Conservation (phyloP, 331 rosid species). For the Phaseolus coccineus region DNA sequence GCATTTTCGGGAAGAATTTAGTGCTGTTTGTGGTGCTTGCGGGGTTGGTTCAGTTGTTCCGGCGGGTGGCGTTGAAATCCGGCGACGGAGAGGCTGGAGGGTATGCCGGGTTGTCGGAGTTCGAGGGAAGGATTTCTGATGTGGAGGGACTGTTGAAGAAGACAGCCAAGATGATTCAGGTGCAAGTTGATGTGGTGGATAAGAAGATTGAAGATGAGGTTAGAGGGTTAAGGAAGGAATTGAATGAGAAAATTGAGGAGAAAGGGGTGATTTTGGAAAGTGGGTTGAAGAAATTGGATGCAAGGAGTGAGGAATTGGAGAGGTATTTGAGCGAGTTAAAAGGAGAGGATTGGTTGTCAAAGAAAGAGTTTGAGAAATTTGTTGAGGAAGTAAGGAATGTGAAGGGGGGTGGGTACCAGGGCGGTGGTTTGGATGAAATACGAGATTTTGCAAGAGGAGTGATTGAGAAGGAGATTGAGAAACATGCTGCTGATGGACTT, state of each 20-base stretch:
- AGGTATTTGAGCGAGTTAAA: constrained; percentile 64
- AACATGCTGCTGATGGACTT: constrained; percentile 92
- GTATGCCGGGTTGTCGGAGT: constrained; percentile 60
- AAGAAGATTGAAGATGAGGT: constrained; percentile 74
- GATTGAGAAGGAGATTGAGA: constrained; percentile 81
- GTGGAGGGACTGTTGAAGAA: constrained; percentile 72
- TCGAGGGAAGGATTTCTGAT: constrained; percentile 81
- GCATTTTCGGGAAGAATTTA: constrained; percentile 66
- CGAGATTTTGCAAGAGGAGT: constrained; percentile 72
- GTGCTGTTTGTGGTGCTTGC: constrained; percentile 57
- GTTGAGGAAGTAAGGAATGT: constrained; percentile 59
- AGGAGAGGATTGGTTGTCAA: constrained; percentile 65
- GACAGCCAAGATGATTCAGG: constrained; percentile 72
- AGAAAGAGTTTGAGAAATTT: constrained; percentile 78
- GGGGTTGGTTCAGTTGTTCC: constrained; percentile 69
- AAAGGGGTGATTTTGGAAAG: constrained; percentile 55
- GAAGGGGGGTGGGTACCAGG: constrained; percentile 51
- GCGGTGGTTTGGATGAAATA: constrained; percentile 71
- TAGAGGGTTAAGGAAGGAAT: constrained; percentile 69
- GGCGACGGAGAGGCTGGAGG: constrained; percentile 43
- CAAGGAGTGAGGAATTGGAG: constrained; percentile 62
- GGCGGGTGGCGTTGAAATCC: constrained; percentile 57
- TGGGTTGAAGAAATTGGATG: constrained; percentile 64
- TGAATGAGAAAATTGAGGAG: constrained; percentile 60
- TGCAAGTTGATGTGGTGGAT: constrained; percentile 81